Evolutionary conservation across 1,139 yeast genomes (phyloP), one percentile per base, ranked within the genome.

Genomic region (Torulaspora globosa): DNA sequence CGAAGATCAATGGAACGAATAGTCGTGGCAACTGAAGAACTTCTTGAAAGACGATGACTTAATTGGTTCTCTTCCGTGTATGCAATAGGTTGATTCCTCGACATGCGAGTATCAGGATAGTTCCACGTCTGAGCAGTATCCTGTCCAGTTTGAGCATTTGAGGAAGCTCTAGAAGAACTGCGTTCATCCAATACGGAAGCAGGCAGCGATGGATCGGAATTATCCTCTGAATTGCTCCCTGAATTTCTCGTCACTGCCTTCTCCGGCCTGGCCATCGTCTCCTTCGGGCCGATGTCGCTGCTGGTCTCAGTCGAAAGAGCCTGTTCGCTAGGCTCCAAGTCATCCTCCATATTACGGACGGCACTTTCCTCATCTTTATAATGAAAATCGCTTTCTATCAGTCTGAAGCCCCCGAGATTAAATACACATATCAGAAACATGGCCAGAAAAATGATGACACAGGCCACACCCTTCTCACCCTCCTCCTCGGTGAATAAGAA

Each of bases 381-480:
- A 16, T 56, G 61, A 60, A 87, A 84, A 65, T 89, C 97, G 69
- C 76, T 71, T 49, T 80, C 85, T 28, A 88, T 74, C 44, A 89
- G 68, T 51, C 80, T 73, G 58, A 80, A 84, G 3, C 89, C 80
- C 2, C 97, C 97, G 32, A 84, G 65, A 54, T 85, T 84, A 67
- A 89, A 90, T 54, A 87, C 83, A 55, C 77, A 73, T 19, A 86
- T 65, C 31, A 83, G 71, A 62, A 86, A 92, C 29, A 84, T 74
- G 4, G 89, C 84, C 47, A 85, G 70, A 58, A 82, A 87, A 38
- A 90, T 82, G 62, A 90, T 83, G 16, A 87, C 83, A 64, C 85
- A 88, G 0, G 97, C 95, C 27, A 85, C 86, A 11, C 97, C 97
- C 56, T 78, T 76, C 48, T 79, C 76, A 27, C 88, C 87, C 52